Conservation (phyloP, 2,329 filamentous ascomycete genomes). For the Nigrospora oryzae region DNA sequence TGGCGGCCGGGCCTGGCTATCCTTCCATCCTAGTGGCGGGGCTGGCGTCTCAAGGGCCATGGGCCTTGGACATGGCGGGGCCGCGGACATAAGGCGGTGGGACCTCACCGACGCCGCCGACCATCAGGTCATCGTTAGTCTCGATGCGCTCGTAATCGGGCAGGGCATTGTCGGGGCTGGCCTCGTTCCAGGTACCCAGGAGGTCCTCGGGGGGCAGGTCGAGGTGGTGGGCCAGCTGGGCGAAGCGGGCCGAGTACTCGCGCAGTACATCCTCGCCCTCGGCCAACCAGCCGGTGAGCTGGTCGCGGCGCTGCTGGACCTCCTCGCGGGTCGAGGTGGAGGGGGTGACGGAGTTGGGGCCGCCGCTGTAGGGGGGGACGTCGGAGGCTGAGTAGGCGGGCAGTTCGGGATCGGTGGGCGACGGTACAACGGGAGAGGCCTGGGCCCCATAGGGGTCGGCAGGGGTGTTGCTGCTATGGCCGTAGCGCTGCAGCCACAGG, state of each 20-base stretch:
- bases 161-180: constrained; percentile 19
- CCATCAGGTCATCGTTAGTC: constrained; percentile 19
- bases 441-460: constrained; percentile 3
- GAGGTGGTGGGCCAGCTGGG: constrained; percentile 17
- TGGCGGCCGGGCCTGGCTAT: too few species aligned
- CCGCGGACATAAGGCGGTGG: constrained; percentile 14
- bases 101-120: constrained; percentile 20
- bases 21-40: too few species aligned
- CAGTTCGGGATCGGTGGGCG: constrained; percentile 8
- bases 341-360: constrained; percentile 12
- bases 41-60: background rate
- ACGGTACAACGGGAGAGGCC: background rate
- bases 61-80: constrained; percentile 1
- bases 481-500: constrained; percentile 18
- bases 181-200: constrained; percentile 21
- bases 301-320: constrained; percentile 15
- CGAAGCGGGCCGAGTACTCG: constrained; percentile 20
- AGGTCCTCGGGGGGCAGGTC: constrained; percentile 16
- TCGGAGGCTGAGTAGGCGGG: constrained; percentile 18
- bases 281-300: constrained; percentile 17
- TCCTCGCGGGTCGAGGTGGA: constrained; percentile 15
- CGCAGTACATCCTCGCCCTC: constrained; percentile 20
- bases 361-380: constrained; percentile 16
- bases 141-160: constrained; percentile 18
- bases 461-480: constrained; percentile 8